phyloP scores from a whole-genome alignment of 2,329 filamentous ascomycete species.

The Dryadomyces quercivorus region DNA sequence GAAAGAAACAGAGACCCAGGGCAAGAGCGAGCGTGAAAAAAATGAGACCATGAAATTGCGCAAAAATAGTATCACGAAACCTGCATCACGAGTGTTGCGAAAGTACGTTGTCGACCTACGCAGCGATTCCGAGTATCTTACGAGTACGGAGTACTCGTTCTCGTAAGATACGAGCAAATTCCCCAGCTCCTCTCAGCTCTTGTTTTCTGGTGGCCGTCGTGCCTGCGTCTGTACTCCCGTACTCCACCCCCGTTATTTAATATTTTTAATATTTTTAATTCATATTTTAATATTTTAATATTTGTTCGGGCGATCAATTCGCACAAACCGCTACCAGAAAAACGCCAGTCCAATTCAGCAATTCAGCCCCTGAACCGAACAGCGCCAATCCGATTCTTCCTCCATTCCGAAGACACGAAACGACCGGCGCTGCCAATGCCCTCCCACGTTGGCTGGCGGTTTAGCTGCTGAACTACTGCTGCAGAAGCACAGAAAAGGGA shows the following conservation, averaged over 20 bases:
- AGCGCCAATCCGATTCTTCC: not conserved
- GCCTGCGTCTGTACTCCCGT: not conserved
- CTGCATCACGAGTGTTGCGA: not conserved
- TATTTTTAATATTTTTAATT: too few species aligned
- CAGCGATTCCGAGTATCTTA: too few species aligned
- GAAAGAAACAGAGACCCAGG: not conserved
- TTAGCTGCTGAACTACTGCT: too few species aligned
- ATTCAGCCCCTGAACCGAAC: not conserved
- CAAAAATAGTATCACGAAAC: not conserved
- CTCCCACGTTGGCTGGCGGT: too few species aligned
- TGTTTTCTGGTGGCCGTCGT: not conserved
- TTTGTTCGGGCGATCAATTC: not conserved
- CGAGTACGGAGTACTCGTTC: too few species aligned
- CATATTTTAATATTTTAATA: constrained; percentile 1
- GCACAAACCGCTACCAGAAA: not conserved
- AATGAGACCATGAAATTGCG: not conserved
- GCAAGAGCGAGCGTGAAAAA: not conserved
- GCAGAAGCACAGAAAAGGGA: not conserved
- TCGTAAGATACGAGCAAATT: too few species aligned
- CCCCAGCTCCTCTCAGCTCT: too few species aligned
- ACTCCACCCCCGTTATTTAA: constrained; percentile 1
- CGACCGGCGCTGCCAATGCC: not conserved
- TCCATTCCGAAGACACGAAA: not conserved
- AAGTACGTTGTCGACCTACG: not conserved
- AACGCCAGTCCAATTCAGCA: not conserved